phyloP scores from a whole-genome alignment of 2,329 filamentous ascomycete genomes.

The Fusarium cyanostomum region DNA sequence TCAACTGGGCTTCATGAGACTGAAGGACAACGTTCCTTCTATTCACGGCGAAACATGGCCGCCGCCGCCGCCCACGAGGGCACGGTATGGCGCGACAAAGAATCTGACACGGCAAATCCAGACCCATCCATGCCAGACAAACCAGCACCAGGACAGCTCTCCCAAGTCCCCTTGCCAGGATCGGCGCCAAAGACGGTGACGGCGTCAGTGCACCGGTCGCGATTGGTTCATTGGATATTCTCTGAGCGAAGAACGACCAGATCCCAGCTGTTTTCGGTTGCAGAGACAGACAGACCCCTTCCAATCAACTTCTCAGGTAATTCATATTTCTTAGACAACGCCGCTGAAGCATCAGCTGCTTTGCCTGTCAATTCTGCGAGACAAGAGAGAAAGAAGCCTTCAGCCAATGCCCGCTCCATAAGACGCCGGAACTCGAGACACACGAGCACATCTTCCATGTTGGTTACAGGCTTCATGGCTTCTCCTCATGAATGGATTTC shows the following conservation, averaged over 20 bases:
- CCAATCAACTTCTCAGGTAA: conserved; percentile 12
- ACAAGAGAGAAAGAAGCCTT: conserved; percentile 6
- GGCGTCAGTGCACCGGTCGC: neutral
- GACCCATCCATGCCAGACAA: conserved; percentile 13
- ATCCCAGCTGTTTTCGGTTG: neutral
- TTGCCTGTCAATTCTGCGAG: neutral
- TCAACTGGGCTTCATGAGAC: neutral
- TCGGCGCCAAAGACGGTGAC: conserved; percentile 7
- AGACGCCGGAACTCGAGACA: conserved; percentile 11
- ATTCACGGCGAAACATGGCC: conserved; percentile 22
- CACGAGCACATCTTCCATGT: neutral
- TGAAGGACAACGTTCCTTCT: conserved; percentile 20
- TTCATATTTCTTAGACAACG: neutral
- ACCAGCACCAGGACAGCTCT: neutral
- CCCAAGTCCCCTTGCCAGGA: conserved; percentile 12
- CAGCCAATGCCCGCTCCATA: neutral
- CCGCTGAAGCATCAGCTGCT: neutral
- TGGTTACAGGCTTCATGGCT: neutral
- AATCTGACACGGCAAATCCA: neutral
- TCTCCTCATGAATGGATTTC: conserved; percentile 4
- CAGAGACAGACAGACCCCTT: conserved; percentile 12
- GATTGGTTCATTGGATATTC: conserved; percentile 1
- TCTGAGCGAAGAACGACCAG: neutral
- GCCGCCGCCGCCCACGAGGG: conserved; percentile 9
- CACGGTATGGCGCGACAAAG: conserved; percentile 5